Evolutionary conservation across 495 filamentous ascomycete species (phyloP).

Genomic region (Aspergillus ostianus): DNA sequence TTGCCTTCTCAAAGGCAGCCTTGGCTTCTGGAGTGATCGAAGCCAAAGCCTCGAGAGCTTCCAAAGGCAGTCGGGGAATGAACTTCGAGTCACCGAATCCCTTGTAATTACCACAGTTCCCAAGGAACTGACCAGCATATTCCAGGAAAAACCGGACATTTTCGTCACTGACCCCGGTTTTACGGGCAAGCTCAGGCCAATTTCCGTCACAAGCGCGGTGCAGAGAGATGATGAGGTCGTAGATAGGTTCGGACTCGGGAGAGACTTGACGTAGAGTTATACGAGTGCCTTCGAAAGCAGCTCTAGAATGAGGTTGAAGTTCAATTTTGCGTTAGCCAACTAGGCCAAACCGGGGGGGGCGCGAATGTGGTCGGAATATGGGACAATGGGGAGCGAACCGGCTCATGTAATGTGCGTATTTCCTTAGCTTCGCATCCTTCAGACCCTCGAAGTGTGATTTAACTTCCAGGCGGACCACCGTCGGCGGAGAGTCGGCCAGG

Average conservation of each 20-base stretch:
- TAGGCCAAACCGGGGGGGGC: neutral
- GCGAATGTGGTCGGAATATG: neutral
- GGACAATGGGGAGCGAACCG: conserved; percentile 47
- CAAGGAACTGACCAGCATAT: conserved; percentile 86
- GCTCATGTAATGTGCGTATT: conserved; percentile 92
- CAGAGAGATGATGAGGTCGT: conserved; percentile 82
- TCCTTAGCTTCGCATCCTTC: conserved; percentile 62
- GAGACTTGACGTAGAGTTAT: conserved; percentile 87
- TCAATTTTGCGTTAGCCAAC: conserved; percentile 10
- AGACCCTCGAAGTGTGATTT: conserved; percentile 87
- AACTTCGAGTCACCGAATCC: conserved; percentile 95
- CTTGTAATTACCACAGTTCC: conserved; percentile 94
- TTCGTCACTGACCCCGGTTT: conserved; percentile 67
- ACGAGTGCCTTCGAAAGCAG: conserved; percentile 79
- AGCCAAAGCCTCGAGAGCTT: conserved; percentile 69
- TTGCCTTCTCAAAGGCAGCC: conserved; percentile 60
- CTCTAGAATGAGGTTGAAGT: conserved; percentile 45
- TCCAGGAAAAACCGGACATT: conserved; percentile 75
- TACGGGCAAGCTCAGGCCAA: conserved; percentile 68
- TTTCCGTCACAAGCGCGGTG: conserved; percentile 72
- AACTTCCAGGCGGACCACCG: conserved; percentile 79
- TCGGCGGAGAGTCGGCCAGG: conserved; percentile 85
- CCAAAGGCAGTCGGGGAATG: conserved; percentile 70
- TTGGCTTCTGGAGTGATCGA: conserved; percentile 58
- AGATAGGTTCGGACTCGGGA: conserved; percentile 86